Percentiles rank a stretch among this genome's conserved stretches.
Evolutionary conservation across 1,284 basidiomycete species (phyloP).

Genomic region (Xerocomus nothofagi): DNA sequence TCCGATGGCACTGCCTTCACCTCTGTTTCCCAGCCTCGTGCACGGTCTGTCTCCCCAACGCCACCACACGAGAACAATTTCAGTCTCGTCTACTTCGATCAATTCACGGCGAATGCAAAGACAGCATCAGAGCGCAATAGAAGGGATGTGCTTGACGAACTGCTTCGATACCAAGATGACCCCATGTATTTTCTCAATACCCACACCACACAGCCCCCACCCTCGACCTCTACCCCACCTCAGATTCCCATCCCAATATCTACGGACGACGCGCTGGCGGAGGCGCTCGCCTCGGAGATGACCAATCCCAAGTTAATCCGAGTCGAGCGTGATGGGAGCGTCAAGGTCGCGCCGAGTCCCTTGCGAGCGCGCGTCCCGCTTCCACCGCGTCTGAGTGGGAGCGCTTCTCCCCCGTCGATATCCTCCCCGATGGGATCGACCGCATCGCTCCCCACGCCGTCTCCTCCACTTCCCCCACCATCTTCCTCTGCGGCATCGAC

Average conservation of each 20-base stretch:
- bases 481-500: neutral
- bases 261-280: slow-evolving; percentile 21
- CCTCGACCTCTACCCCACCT: neutral
- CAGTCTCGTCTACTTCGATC: slow-evolving; percentile 55
- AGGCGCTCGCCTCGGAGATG: slow-evolving; percentile 24
- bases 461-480: slow-evolving; percentile 1
- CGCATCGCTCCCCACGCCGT: slow-evolving; percentile 9
- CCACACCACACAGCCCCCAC: neutral
- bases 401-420: slow-evolving; percentile 24
- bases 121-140: slow-evolving; percentile 51
- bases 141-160: slow-evolving; percentile 56
- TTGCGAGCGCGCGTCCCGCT: slow-evolving; percentile 21
- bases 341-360: slow-evolving; percentile 18
- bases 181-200: slow-evolving; percentile 55
- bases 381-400: slow-evolving; percentile 27
- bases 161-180: slow-evolving; percentile 64
- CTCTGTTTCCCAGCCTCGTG: too few species aligned
- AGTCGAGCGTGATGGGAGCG: slow-evolving; percentile 9
- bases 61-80: slow-evolving; percentile 19
- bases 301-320: slow-evolving; percentile 11
- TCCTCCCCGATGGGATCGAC: slow-evolving; percentile 12
- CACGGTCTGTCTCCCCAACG: neutral
- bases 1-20: neutral
- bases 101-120: slow-evolving; percentile 55
- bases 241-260: neutral